Evolutionary conservation across 1,284 basidiomycete genomes (phyloP), one percentile per base, ranked within the genome.

Genomic region (Irpex sp.): DNA sequence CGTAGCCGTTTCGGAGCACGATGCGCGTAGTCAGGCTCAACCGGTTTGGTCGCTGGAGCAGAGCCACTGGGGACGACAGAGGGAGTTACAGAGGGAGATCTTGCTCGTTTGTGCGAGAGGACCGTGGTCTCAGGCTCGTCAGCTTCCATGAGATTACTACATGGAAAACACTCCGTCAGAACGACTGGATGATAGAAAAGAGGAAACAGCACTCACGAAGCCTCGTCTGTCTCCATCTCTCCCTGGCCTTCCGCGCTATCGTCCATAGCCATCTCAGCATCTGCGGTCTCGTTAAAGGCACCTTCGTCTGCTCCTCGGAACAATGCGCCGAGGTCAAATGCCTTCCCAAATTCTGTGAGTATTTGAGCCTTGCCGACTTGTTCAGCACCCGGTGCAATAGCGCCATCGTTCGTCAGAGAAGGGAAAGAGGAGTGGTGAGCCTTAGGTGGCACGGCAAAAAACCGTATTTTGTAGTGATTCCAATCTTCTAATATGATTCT

Each of bases 391-490:
- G 86, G 87, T 0, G 86, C 86, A 58, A 89, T 78, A 11, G 62
- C 63, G 53, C 66, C 69, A 2, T 66, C 68, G 65, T 69, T 70
- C 74, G 83, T 75, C 5, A 77, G 81, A 3, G 86, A 86, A 21
- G 86, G 91, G 64, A 90, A 79, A 31, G 84, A 82, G 1, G 92
- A 93, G 0, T 90, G 87, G 71, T 95, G 94, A 2, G 93, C 73
- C 2, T 79, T 72, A 0, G 97, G 96, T 1, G 95, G 93, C 1
- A 80, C 74, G 1, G 94, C 93, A 76, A 84, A 92, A 77, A 94
- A 98, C 0, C 92, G 90, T 31, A 98, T 98, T 72, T 95, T 95
- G 70, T 98, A 95, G 66, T 93, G 87, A 72, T 98, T 98, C 96
- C 97, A 98, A 74, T 99, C 97, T 56, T 84, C 86, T 3, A 99